Evolutionary conservation across 768 basidiomycete species (phyloP), one percentile per base, ranked within the genome.

Genomic region (Hortiboletus flavorubellus): DNA sequence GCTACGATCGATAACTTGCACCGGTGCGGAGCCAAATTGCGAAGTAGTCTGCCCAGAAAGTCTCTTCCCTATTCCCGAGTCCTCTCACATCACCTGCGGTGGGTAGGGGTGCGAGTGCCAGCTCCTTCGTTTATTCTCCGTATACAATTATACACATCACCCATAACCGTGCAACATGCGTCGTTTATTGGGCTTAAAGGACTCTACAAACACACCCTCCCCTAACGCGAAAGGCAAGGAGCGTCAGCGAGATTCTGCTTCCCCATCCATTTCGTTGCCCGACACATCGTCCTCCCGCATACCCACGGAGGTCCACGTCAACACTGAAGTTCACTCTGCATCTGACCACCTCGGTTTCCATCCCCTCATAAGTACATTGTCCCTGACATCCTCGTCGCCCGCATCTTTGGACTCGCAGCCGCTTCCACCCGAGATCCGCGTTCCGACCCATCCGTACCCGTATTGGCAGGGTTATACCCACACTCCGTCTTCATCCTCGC

Each of bases 391-490:
- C n/a, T 51, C 61, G 23, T 63, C 71, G 8, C 55, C 67, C 12
- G 50, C 64, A 14, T 70, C 65, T 1, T 51, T 56, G 29, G 55
- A 53, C 21, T 43, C 56, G 11, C 56, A 37, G 16, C 61, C 66
- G 8, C 62, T 70, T 54, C 71, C 71, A 34, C 62, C 69, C 23
- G 69, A 71, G 48, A 69, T 71, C 48, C 68, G 59, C 31, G 69
- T 69, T 40, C 68, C 69, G 29, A 65, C 61, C 5, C 68, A 72
- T 51, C 67, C 70, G 12, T 72, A 68, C 55, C 71, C 69, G 26
- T 73, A 68, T 46, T 69, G 72, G 72, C 69, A 71, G 33, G 64
- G 62, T n/a, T 62, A 63, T 44, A 39, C 60, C 9, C 71, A 72
- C 48, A 64, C 62, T 6, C 63, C 69, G 4, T 59, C 67, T 30